These are phyloP conservation scores for Candida orba DNA, from an alignment of 805 yeast species.

Conservation along the genomic window DNA sequence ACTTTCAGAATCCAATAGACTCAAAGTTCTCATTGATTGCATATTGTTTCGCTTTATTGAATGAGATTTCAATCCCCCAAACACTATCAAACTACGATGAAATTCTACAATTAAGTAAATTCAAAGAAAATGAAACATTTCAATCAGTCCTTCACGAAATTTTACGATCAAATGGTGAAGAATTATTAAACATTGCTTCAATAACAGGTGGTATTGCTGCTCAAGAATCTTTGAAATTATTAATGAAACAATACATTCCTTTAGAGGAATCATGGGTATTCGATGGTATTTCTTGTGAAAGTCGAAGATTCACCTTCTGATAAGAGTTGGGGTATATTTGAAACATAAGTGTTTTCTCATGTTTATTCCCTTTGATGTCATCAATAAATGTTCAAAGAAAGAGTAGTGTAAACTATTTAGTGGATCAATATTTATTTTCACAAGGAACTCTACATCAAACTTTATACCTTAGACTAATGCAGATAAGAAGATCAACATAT, in stretches of 20 bases:
- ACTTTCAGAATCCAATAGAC: neutral
- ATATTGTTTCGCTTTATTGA: neutral
- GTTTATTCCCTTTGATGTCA: too few relatives aligned
- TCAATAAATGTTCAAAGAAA: too few relatives aligned
- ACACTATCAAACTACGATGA: neutral
- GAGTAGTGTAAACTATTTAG: too few relatives aligned
- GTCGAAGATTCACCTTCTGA: constrained; percentile 22
- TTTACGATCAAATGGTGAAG: constrained; percentile 32
- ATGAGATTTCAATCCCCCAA: neutral
- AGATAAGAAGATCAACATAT: too few relatives aligned
- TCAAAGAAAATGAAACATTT: constrained; percentile 26
- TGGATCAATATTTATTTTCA: too few relatives aligned
- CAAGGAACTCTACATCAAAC: too few relatives aligned
- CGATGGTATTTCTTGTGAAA: constrained; percentile 59
- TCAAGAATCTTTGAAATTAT: constrained; percentile 72
- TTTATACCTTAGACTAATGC: too few relatives aligned
- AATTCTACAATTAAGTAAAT: neutral
- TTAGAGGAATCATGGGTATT: constrained; percentile 61
- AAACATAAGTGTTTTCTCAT: too few relatives aligned
- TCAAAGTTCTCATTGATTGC: constrained; percentile 6
- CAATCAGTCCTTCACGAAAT: constrained; percentile 36
- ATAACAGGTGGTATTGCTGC: constrained; percentile 80
- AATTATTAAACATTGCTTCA: constrained; percentile 54
- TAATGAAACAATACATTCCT: constrained; percentile 79
- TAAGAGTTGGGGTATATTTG: too few relatives aligned